A percentile compares a stretch with the other conserved stretches of the same genome.
These are phyloP conservation scores for Exophiala xenobiotica DNA, from an alignment of 2,329 filamentous ascomycete species.

Conservation along the genomic window DNA sequence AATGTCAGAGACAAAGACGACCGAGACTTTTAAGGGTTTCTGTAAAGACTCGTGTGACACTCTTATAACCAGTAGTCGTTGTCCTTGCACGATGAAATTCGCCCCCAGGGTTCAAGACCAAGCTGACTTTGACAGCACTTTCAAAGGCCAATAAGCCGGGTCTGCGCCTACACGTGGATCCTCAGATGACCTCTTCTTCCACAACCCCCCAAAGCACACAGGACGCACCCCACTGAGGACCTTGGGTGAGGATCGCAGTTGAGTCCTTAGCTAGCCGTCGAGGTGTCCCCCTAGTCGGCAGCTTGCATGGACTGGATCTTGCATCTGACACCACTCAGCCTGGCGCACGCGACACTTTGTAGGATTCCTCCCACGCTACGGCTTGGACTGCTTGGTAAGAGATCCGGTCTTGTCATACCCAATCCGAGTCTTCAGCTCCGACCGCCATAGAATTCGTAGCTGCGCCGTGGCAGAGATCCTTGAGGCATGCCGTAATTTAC, in stretches of 20 bases:
- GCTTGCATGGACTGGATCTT: too few relatives aligned
- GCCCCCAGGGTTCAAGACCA: neutral
- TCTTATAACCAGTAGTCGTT: too few relatives aligned
- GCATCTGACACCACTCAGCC: neutral
- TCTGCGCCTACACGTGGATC: conserved; percentile 15
- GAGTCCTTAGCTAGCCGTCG: too few relatives aligned
- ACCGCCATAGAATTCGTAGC: conserved; percentile 28
- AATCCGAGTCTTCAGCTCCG: conserved; percentile 3
- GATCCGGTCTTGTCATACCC: neutral
- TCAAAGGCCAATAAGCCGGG: conserved; percentile 17
- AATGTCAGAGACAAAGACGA: too few relatives aligned
- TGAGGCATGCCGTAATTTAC: conserved; percentile 20
- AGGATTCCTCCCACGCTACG: neutral
- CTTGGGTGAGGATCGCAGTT: too few relatives aligned
- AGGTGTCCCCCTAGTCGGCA: too few relatives aligned
- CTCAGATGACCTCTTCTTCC: too few relatives aligned
- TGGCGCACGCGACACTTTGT: conserved; percentile 14
- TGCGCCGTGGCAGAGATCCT: conserved; percentile 27
- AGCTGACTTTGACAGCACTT: neutral
- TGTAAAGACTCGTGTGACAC: neutral
- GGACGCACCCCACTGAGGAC: conserved; percentile 9
- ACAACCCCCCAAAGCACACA: too few relatives aligned
- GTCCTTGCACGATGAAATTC: too few relatives aligned
- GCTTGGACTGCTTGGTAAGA: neutral
- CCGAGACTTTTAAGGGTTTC: too few relatives aligned